Conservation (phyloP, 371 early-diverging fungal genomes). For the Neoconidiobolus thromboides region DNA sequence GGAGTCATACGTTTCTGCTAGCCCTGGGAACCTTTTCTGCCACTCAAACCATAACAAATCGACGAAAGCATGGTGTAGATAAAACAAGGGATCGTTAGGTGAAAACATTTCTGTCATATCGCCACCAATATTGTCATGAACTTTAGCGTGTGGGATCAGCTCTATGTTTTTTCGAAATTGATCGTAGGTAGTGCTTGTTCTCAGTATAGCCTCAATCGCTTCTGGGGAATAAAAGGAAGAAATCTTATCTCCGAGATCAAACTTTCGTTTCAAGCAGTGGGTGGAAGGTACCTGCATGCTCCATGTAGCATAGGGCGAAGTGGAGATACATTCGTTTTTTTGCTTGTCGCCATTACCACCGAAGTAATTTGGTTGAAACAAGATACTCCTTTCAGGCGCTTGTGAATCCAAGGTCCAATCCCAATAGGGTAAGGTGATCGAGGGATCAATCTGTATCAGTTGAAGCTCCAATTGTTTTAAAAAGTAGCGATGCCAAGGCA, state of each 20-base stretch:
- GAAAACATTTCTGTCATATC: neutral
- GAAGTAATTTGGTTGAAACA: neutral
- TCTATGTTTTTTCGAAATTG: neutral
- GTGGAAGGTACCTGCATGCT: neutral
- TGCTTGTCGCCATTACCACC: neutral
- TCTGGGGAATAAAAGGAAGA: neutral
- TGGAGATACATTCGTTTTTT: neutral
- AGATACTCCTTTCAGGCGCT: neutral
- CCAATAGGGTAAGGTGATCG: slow-evolving; percentile 6
- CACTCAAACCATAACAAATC: slow-evolving; percentile 1
- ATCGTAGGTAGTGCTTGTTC: neutral
- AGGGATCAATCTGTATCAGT: neutral
- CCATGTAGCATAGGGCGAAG: neutral
- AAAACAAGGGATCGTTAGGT: slow-evolving; percentile 22
- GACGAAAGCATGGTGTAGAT: slow-evolving; percentile 27
- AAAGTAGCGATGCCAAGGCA: slow-evolving; percentile 8
- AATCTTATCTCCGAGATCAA: neutral
- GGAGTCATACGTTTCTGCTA: no score
- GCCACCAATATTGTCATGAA: neutral
- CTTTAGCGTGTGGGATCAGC: neutral
- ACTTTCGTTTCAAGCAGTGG: neutral
- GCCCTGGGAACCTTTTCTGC: neutral
- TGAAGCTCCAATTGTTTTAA: neutral
- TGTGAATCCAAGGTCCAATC: slow-evolving; percentile 5
- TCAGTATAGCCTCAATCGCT: neutral